Evolutionary conservation across 2,329 filamentous ascomycete genomes (phyloP), one percentile per base, ranked within the genome.

Genomic region (Fusarium burgessii): DNA sequence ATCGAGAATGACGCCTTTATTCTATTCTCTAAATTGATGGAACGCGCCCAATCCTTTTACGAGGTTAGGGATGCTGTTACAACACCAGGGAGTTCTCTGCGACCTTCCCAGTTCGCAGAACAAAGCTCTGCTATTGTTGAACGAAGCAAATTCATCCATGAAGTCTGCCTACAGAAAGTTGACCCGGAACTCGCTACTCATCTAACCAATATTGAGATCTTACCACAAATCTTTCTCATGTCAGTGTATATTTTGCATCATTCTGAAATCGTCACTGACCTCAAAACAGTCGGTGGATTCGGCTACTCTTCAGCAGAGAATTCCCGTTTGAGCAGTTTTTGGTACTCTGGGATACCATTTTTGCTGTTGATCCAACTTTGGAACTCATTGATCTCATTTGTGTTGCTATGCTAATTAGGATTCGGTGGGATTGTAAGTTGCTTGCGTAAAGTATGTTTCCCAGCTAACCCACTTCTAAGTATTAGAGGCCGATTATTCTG

Each of bases 151-250:
- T 89, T 92, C 73, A 97, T 99, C 66, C 95, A 98, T 77, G 91
- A 97, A 75, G 88, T 92, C 32, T 90, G 93, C 55, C 84, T 99
- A 46, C 89, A 89, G 62, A 91, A 90, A 70, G 86, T 94, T 33
- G 96, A 98, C 77, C 91, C 93, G n/a, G 92, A 94, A 76, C 86
- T 98, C 32, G 92, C 93, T 17, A 85, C 86, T 27, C 95, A 98
- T 79, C 86, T 99, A 20, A 91, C 90, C 63, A 88, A 89, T 65
- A 91, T 98, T 49, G 95, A 98, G 66, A 91, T 99, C 67, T 83
- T 98, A n/a, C 96, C 96, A 3, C 96, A 99, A 76, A 95, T 99
- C 54, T 99, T 98, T 77, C 84, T 98, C 27, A 97, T 98, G 93
- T 96, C 82, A 80, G 86, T 79, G 13, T 36, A 14, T 7, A 6